Evolutionary conservation across 768 basidiomycete genomes (phyloP).

Genomic region (Suillus sp.): DNA sequence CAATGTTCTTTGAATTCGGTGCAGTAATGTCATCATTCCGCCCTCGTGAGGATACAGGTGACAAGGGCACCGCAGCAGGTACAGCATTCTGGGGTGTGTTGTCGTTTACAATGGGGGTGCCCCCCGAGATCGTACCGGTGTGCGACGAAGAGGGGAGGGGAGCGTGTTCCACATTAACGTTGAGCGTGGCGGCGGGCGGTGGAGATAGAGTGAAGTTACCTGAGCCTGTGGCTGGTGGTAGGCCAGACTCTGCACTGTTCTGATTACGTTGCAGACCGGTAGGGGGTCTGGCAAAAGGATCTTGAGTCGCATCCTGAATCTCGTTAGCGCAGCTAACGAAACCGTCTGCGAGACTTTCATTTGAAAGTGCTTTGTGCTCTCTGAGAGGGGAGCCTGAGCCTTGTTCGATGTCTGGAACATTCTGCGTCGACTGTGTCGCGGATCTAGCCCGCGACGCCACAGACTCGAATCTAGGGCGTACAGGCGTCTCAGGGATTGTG

Average conservation of each 20-base stretch:
- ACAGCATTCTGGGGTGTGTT: conserved; percentile 7
- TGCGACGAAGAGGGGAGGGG: conserved; percentile 19
- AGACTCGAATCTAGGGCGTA: conserved; percentile 24
- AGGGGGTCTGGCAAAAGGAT: not conserved
- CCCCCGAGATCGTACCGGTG: conserved; percentile 9
- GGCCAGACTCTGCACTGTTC: not conserved
- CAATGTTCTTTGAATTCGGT: not conserved
- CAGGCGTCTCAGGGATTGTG: conserved; percentile 22
- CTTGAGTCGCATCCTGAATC: not conserved
- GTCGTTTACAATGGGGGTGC: conserved; percentile 5
- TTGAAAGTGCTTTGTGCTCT: conserved; percentile 8
- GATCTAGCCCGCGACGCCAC: conserved; percentile 20
- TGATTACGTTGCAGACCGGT: not conserved
- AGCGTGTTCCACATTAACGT: not conserved
- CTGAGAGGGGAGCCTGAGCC: not conserved
- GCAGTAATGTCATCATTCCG: not conserved
- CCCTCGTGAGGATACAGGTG: not conserved
- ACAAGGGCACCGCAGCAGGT: conserved; percentile 8
- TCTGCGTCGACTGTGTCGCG: conserved; percentile 17
- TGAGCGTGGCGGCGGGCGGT: not conserved
- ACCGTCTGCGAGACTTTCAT: not conserved
- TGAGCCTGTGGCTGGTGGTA: not conserved
- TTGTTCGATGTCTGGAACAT: conserved; percentile 12
- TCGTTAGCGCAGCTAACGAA: not conserved
- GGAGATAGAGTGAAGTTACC: not conserved